Conservation (phyloP, 208 protist genomes). For the Herpetomonas muscarum region DNA sequence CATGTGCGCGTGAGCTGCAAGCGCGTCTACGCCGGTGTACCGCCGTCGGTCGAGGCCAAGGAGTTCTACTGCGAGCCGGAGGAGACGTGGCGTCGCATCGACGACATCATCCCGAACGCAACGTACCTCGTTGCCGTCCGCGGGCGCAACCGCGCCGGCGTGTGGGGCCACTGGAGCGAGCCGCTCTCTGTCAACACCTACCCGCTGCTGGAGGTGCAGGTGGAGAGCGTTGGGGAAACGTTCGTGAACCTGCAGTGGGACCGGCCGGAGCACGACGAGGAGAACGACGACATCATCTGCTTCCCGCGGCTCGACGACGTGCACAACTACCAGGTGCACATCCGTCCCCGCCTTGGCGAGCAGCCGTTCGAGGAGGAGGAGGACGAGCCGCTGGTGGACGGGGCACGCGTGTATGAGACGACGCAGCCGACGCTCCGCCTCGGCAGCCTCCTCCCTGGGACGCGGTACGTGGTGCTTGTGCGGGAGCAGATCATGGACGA, state of each 20-base stretch:
- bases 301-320: slow-evolving; percentile 63
- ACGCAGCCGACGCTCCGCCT: slow-evolving; percentile 82
- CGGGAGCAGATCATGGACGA: slow-evolving; percentile 77
- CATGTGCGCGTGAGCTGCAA: slow-evolving; percentile 72
- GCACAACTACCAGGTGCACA: slow-evolving; percentile 89
- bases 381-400: slow-evolving; percentile 79
- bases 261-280: slow-evolving; percentile 8
- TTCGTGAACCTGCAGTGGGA: slow-evolving; percentile 59
- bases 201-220: slow-evolving; percentile 57
- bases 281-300: slow-evolving; percentile 29
- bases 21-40: slow-evolving; percentile 66
- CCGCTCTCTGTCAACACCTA: slow-evolving; percentile 55
- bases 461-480: slow-evolving; percentile 76
- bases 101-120: slow-evolving; percentile 55
- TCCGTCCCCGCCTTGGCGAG: slow-evolving; percentile 68
- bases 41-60: slow-evolving; percentile 43
- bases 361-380: slow-evolving; percentile 67
- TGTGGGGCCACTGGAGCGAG: slow-evolving; percentile 88
- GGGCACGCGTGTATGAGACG: slow-evolving; percentile 85
- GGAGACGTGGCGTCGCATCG: slow-evolving; percentile 46
- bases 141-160: slow-evolving; percentile 55
- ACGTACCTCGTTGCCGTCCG: slow-evolving; percentile 77
- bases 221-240: slow-evolving; percentile 78
- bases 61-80: slow-evolving; percentile 51
- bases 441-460: slow-evolving; percentile 76